Base-by-base conservation (phyloP, 2,329 filamentous ascomycete genomes). In the Zymoseptoria brevis region DNA sequence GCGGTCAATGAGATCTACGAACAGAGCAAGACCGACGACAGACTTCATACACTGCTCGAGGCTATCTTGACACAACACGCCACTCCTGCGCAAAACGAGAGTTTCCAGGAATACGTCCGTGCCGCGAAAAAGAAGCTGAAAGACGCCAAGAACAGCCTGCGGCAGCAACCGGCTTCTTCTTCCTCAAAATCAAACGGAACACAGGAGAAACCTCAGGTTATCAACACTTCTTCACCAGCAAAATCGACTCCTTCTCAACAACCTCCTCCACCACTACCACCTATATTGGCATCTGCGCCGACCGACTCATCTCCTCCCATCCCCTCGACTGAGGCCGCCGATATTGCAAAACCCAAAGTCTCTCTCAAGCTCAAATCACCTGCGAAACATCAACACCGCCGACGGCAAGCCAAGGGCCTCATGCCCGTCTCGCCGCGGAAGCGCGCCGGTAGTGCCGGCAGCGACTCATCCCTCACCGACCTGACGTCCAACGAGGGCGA, bases 1-100 rank as follows among this genome's bases (percentile, higher is more conserved):
- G 78, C 78, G 11, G 67, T 81, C 8, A 70, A 74, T 59, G 70
- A 76, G 54, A 70, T 81, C 52, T 76, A 75, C 66, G 66, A 73
- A 24, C 69, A 76, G 56, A 76, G 75, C 65, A 69, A 72, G 29
- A 66, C 60, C 16, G 71, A 79, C 54, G 57, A 65, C 16, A 62
- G 62, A 19, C 65, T 80, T 22, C 71, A 73, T 49, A 65, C 72
- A 24, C 67, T 79, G 3, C 71, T 81, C 6, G 71, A 77, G 45
- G 72, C 73, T 7, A 73, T 80, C 30, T 71, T 80, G 35, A 69
- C 72, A 9, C 73, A 76, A 57, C 73, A 68, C 21, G 68, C 74
- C 41, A 76, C 74, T 2, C 57, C 67, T 26, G 68, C 74, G 56
- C 75, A 80, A 60, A 74, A 70, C 29, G 41, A 50, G 19, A 65